These are phyloP conservation scores for Kodamaea sp. DNA, from an alignment of 1,139 yeast genomes.

Conservation along the genomic window DNA sequence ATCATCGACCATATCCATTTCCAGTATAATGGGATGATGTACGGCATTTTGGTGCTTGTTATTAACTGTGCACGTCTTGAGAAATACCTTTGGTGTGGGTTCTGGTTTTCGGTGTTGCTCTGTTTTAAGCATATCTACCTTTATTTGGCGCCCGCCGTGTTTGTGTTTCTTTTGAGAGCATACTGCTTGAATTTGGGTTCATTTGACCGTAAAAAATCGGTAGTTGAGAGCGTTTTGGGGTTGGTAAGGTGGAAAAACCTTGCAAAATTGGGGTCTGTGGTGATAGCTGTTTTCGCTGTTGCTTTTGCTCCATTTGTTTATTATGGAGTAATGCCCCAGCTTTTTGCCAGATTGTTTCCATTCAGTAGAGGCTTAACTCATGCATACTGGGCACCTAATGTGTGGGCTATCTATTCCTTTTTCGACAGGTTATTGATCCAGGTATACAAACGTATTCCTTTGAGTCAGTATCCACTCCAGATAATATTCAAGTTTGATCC, in stretches of 20 bases:
- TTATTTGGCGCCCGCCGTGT: slow-evolving; percentile 93
- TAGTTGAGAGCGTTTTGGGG: slow-evolving; percentile 28
- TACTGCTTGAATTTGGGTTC: slow-evolving; percentile 56
- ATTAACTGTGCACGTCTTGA: slow-evolving; percentile 68
- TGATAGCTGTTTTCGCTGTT: slow-evolving; percentile 56
- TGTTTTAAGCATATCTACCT: slow-evolving; percentile 95
- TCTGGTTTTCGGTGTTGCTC: slow-evolving; percentile 70
- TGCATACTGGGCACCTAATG: slow-evolving; percentile 98
- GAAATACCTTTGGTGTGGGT: slow-evolving; percentile 63
- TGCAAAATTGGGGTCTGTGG: slow-evolving; percentile 65
- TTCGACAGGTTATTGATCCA: slow-evolving; percentile 72
- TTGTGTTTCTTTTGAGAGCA: slow-evolving; percentile 70
- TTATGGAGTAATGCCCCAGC: slow-evolving; percentile 62
- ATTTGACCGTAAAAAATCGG: slow-evolving; percentile 27
- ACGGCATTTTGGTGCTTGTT: slow-evolving; percentile 76
- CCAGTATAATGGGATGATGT: slow-evolving; percentile 92
- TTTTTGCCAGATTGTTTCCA: slow-evolving; percentile 77
- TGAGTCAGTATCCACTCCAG: slow-evolving; percentile 38
- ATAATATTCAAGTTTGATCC: slow-evolving; percentile 38
- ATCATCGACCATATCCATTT: slow-evolving; percentile 92
- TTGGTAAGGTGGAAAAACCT: slow-evolving; percentile 61
- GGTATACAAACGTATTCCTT: slow-evolving; percentile 47
- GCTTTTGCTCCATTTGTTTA: slow-evolving; percentile 85
- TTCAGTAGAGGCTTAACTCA: slow-evolving; percentile 95
- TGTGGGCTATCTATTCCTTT: slow-evolving; percentile 94